Percentiles rank a stretch among this genome's conserved stretches.
Evolutionary conservation across 2,329 filamentous ascomycete species (phyloP).

Genomic region (Arthrinium puccinioides): DNA sequence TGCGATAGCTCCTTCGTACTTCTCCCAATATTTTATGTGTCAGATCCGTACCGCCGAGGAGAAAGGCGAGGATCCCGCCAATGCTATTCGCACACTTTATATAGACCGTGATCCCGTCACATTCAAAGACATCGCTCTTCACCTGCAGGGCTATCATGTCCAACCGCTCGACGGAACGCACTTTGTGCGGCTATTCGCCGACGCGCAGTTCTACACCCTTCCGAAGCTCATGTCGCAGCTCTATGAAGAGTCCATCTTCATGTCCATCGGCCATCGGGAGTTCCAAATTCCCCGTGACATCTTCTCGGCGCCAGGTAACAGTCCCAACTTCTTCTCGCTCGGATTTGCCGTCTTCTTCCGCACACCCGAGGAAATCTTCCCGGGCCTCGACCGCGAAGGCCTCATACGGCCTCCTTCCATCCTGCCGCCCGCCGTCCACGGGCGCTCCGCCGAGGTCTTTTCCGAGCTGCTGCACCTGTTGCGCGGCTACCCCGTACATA

Average conservation of each 20-base stretch:
- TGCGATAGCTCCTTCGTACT: slow-evolving; percentile 78
- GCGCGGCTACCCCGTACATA: slow-evolving; percentile 74
- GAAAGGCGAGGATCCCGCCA: slow-evolving; percentile 42
- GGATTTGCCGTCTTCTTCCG: slow-evolving; percentile 87
- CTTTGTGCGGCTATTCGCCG: slow-evolving; percentile 87
- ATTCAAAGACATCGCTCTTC: slow-evolving; percentile 81
- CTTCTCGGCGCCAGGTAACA: slow-evolving; percentile 78
- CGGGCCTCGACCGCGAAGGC: slow-evolving; percentile 70
- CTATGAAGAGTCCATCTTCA: slow-evolving; percentile 86
- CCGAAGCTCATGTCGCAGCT: slow-evolving; percentile 85
- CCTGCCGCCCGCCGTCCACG: slow-evolving; percentile 71
- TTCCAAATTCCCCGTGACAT: slow-evolving; percentile 88
- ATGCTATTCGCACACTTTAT: slow-evolving; percentile 70
- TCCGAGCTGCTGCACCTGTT: slow-evolving; percentile 74
- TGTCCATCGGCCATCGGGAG: slow-evolving; percentile 77
- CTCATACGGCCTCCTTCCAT: slow-evolving; percentile 85
- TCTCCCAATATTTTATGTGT: slow-evolving; percentile 86
- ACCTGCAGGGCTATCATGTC: slow-evolving; percentile 89
- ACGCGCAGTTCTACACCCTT: slow-evolving; percentile 90
- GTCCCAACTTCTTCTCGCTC: slow-evolving; percentile 92
- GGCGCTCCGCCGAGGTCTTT: slow-evolving; percentile 77
- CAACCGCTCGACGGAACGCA: slow-evolving; percentile 73
- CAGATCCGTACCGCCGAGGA: slow-evolving; percentile 63
- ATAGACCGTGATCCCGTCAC: slow-evolving; percentile 90
- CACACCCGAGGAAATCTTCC: slow-evolving; percentile 72